Percentiles rank a stretch among this genome's conserved stretches.
These are phyloP conservation scores for Penicillium freii DNA, from an alignment of 2,329 filamentous ascomycete species.

Conservation along the genomic window DNA sequence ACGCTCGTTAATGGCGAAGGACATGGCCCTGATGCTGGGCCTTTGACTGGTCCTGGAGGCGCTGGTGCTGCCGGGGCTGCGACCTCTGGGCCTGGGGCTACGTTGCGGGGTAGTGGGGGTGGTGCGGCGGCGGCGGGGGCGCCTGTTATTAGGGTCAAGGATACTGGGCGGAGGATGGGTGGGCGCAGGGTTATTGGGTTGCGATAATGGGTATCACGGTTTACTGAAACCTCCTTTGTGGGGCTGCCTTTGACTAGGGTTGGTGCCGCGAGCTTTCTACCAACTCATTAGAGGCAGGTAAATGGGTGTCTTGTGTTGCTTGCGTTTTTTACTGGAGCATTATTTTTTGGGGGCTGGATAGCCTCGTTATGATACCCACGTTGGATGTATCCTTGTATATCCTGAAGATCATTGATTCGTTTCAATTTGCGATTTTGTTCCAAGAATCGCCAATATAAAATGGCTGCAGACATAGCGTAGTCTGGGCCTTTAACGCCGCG, in stretches of 20 bases:
- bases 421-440: constrained; percentile 2
- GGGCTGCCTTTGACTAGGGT: too few relatives aligned
- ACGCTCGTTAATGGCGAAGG: constrained; percentile 45
- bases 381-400: constrained; percentile 6
- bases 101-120: constrained; percentile 19
- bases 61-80: constrained; percentile 18
- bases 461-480: neutral
- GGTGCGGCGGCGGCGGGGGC: constrained; percentile 19
- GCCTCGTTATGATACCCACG: constrained; percentile 8
- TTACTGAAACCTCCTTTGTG: neutral
- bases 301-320: neutral
- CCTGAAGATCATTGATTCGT: constrained; percentile 11
- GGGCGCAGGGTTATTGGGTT: constrained; percentile 40
- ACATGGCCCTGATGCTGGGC: constrained; percentile 16
- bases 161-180: constrained; percentile 38
- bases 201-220: neutral
- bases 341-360: constrained; percentile 1
- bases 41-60: constrained; percentile 21
- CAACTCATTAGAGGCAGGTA: neutral
- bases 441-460: neutral
- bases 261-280: neutral
- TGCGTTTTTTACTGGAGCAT: constrained; percentile 14
- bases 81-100: constrained; percentile 17
- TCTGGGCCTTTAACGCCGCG: constrained; percentile 22
- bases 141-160: constrained; percentile 26